phyloP scores from a whole-genome alignment of 345 rosid genomes.

The Lenwebbia sp. region DNA sequence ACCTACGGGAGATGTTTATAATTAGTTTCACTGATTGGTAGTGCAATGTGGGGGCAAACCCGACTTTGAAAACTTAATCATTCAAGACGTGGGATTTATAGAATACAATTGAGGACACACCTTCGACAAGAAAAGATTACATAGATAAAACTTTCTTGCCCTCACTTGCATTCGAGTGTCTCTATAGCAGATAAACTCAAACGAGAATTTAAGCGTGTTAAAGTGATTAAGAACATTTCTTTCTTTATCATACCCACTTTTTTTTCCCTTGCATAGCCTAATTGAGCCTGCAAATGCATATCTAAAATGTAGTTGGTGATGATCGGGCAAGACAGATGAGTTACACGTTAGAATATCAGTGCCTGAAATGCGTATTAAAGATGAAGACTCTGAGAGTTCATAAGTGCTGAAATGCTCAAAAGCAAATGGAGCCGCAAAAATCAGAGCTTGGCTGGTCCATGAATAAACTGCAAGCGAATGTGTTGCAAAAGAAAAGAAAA shows the following conservation, averaged over 20 bases:
- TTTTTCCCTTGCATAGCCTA: neutral
- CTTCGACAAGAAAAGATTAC: too few relatives aligned
- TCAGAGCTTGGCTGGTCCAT: neutral
- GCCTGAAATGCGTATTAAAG: neutral
- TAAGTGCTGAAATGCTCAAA: neutral
- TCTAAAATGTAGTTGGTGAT: neutral
- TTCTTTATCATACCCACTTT: too few relatives aligned
- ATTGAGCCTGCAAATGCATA: neutral
- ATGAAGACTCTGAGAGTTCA: neutral
- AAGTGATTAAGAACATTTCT: too few relatives aligned
- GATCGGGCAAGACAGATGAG: neutral
- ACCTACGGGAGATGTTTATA: too few relatives aligned
- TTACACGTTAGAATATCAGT: neutral
- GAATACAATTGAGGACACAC: too few relatives aligned
- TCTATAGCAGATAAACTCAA: neutral
- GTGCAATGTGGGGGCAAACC: too few relatives aligned
- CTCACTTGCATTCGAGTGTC: neutral
- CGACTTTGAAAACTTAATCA: too few relatives aligned
- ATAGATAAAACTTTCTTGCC: neutral
- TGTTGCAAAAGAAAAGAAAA: neutral
- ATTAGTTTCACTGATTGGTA: too few relatives aligned
- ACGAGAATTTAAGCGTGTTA: neutral
- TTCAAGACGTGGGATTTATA: too few relatives aligned
- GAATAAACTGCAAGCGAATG: neutral
- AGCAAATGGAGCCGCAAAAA: neutral